Evolutionary conservation across 768 basidiomycete genomes (phyloP), one percentile per base, ranked within the genome.

Genomic region (Boletus coccyginus): DNA sequence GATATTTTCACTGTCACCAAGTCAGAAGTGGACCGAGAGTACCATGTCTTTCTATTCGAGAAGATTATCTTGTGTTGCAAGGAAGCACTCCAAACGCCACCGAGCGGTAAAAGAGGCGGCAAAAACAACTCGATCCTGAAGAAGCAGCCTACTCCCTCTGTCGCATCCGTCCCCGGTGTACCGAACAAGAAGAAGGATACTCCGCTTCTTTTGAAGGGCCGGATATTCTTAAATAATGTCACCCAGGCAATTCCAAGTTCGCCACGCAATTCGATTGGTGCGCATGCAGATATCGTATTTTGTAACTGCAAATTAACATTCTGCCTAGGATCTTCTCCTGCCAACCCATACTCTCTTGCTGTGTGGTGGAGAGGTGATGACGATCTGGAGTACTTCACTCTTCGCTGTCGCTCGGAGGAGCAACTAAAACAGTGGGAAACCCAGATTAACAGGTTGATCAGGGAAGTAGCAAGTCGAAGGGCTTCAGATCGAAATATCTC

Each of bases 51-150:
- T 81, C 79, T 99, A 36, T 99, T 99, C 62, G 95, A 98, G 76
- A 94, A 94, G 77, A 99, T 99, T 73, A 94, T 99, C 62, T 82
- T 98, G 21, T 99, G 97, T 74, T 98, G 97, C 80, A 98, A 98
- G 72, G 97, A 98, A 71, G 88, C 89, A 7, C 68, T 79, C 16
- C 78, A 79, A 7, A 78, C 80, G 7, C 77, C 81, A 12, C 77
- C 79, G 36, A 84, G 81, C 58, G 79, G 81, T 40, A 85, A 83
- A 71, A 91, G 92, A 73, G 77, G 76, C 39, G 78, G 81, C 62
- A 98, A 98, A 79, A 94, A 81, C 67, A 90, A 91, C 54, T 92
- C 92, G 8, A 84, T 98, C 48, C 72, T 97, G 58, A 93, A 95
- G 80, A 96, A 94, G 73, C 88, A 89, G 60, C 72, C 76, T 24